Conservation (phyloP, 371 early-diverging fungal genomes). For the Apophysomyces sp. region DNA sequence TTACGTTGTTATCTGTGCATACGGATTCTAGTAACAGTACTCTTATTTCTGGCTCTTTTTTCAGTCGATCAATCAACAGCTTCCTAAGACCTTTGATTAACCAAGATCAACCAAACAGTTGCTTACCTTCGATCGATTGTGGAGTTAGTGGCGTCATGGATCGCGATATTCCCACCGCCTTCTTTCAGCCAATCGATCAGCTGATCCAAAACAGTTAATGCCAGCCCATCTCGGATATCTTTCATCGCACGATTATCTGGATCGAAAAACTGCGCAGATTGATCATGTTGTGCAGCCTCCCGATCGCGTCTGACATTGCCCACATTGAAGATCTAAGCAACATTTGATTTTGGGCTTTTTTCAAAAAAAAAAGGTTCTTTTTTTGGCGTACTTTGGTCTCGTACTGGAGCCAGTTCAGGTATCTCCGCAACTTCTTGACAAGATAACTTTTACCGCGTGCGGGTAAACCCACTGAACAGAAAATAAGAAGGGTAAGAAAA, state of each 20-base stretch:
- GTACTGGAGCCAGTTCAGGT: constrained; percentile 69
- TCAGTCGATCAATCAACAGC: constrained; percentile 61
- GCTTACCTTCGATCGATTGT: constrained; percentile 67
- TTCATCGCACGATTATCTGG: constrained; percentile 72
- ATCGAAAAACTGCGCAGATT: constrained; percentile 73
- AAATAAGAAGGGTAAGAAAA: constrained; percentile 1
- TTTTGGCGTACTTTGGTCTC: constrained; percentile 53
- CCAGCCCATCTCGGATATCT: constrained; percentile 70
- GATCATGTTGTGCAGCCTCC: constrained; percentile 42
- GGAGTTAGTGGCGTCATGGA: constrained; percentile 91
- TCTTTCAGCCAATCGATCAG: constrained; percentile 72
- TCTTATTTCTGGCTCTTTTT: constrained; percentile 54
- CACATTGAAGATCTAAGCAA: constrained; percentile 76
- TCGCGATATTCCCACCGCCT: constrained; percentile 74
- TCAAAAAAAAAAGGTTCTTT: background rate
- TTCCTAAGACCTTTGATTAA: constrained; percentile 42
- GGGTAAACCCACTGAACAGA: constrained; percentile 75
- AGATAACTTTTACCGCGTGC: constrained; percentile 90
- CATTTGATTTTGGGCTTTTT: too few species aligned
- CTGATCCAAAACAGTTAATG: constrained; percentile 81
- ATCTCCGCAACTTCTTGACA: constrained; percentile 82
- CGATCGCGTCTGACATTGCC: constrained; percentile 77
- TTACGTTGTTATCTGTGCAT: constrained; percentile 65
- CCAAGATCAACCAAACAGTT: background rate
- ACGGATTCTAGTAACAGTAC: constrained; percentile 70